Evolutionary conservation across 2,329 filamentous ascomycete species (phyloP).

Genomic region (Arthrocladium fulminans): DNA sequence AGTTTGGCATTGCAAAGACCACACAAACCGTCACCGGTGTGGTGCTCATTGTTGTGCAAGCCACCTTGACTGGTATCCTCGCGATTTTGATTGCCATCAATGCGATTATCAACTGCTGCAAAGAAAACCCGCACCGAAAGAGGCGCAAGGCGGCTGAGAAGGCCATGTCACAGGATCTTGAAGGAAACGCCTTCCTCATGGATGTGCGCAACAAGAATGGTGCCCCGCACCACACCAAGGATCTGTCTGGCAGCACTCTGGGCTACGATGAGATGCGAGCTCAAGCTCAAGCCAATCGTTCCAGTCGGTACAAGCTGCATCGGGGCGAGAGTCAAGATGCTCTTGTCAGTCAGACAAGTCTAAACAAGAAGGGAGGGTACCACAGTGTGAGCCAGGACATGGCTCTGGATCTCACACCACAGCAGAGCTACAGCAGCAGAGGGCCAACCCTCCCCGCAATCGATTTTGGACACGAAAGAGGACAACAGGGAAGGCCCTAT

Average conservation of each 20-base stretch:
- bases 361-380: conserved; percentile 11
- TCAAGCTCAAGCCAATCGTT: conserved; percentile 11
- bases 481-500: conserved; percentile 4
- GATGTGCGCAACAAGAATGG: conserved; percentile 30
- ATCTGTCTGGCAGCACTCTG: conserved; percentile 12
- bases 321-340: conserved; percentile 15
- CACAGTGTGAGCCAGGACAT: conserved; percentile 15
- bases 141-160: conserved; percentile 83
- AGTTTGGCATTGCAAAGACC: conserved; percentile 79
- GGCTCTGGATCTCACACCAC: conserved; percentile 2
- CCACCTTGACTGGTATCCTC: conserved; percentile 68
- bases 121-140: conserved; percentile 82
- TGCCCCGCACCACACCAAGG: conserved; percentile 10
- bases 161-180: conserved; percentile 79
- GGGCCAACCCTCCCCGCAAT: conserved; percentile 18
- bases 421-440: conserved; percentile 14
- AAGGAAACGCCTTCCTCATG: conserved; percentile 52
- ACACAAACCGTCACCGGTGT: conserved; percentile 91
- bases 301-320: conserved; percentile 3
- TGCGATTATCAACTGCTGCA: conserved; percentile 70
- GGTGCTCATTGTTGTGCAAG: conserved; percentile 88
- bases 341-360: neutral
- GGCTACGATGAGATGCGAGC: conserved; percentile 20
- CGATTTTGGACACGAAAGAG: conserved; percentile 11
- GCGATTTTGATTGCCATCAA: conserved; percentile 86